Conservation (phyloP, 2,329 filamentous ascomycete genomes). For the Ustulina deusta region DNA sequence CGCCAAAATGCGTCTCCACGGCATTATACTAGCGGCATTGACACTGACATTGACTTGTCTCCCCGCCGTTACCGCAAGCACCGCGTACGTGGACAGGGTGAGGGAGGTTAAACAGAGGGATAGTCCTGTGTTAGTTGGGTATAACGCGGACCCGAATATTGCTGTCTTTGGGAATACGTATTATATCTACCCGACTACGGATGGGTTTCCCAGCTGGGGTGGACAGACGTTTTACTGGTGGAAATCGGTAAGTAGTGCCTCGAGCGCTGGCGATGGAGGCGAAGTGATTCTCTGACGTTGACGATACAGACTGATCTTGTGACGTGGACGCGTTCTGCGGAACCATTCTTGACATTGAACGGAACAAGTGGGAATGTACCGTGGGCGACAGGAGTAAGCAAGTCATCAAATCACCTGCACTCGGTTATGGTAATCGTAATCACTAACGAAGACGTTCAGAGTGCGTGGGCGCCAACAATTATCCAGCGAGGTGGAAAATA, state of each 20-base stretch:
- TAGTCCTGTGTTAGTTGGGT: conserved; percentile 55
- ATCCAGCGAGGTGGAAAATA: conserved; percentile 70
- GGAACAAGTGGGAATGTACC: conserved; percentile 66
- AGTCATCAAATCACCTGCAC: background rate
- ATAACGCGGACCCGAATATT: conserved; percentile 62
- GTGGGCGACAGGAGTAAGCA: conserved; percentile 67
- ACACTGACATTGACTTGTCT: background rate
- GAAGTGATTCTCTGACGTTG: background rate
- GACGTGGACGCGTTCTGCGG: conserved; percentile 55
- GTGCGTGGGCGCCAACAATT: conserved; percentile 75
- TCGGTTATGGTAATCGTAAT: background rate
- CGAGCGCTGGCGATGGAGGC: background rate
- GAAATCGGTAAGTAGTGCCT: conserved; percentile 52
- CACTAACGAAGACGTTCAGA: conserved; percentile 45
- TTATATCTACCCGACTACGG: conserved; percentile 62
- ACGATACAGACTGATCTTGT: conserved; percentile 52
- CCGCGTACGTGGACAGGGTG: background rate
- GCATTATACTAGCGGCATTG: background rate
- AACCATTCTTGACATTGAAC: conserved; percentile 60
- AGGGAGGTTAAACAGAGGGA: conserved; percentile 35
- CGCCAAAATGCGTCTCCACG: background rate
- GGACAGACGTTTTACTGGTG: conserved; percentile 62
- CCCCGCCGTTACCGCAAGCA: background rate
- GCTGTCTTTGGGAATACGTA: conserved; percentile 58
- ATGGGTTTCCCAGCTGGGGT: conserved; percentile 59